Evolutionary conservation across 1,284 basidiomycete genomes (phyloP).

Genomic region (Stereum hirsutum): DNA sequence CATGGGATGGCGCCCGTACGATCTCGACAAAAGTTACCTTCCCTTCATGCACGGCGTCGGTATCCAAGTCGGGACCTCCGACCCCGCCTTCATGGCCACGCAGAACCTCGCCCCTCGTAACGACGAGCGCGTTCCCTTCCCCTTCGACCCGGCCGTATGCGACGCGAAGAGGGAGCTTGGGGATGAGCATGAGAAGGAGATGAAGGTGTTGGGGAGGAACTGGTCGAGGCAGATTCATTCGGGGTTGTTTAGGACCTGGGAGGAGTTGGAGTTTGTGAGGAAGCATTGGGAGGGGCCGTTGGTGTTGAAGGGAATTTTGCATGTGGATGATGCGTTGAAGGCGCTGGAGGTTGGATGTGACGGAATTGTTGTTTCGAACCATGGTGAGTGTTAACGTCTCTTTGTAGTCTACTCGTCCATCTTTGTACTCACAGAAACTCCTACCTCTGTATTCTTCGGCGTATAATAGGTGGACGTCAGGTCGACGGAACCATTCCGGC

Average conservation of each 20-base stretch:
- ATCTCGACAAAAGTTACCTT: conserved; percentile 47
- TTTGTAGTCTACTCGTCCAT: too few species aligned
- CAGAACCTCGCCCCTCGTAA: conserved; percentile 26
- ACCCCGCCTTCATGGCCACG: conserved; percentile 63
- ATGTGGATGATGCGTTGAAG: conserved; percentile 56
- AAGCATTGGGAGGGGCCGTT: conserved; percentile 65
- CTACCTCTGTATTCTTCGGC: too few species aligned
- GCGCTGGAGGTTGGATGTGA: conserved; percentile 60
- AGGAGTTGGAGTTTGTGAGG: conserved; percentile 51
- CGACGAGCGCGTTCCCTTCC: conserved; percentile 39
- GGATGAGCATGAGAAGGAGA: conserved; percentile 32
- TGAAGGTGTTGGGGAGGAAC: conserved; percentile 35
- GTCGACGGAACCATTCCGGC: conserved; percentile 73
- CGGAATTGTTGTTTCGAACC: conserved; percentile 76
- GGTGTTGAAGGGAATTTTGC: conserved; percentile 64
- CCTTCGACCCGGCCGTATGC: conserved; percentile 40
- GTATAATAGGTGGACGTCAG: conserved; percentile 76
- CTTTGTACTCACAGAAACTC: too few species aligned
- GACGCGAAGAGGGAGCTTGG: conserved; percentile 30
- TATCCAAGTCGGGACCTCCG: conserved; percentile 46
- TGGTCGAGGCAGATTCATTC: conserved; percentile 53
- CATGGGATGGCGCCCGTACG: conserved; percentile 63
- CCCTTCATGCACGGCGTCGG: conserved; percentile 58
- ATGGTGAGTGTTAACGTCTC: too few species aligned
- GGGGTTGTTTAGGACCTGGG: conserved; percentile 53